Evolutionary conservation across 305 asterid species (phyloP).

Genomic region (Ruellia speciosa): DNA sequence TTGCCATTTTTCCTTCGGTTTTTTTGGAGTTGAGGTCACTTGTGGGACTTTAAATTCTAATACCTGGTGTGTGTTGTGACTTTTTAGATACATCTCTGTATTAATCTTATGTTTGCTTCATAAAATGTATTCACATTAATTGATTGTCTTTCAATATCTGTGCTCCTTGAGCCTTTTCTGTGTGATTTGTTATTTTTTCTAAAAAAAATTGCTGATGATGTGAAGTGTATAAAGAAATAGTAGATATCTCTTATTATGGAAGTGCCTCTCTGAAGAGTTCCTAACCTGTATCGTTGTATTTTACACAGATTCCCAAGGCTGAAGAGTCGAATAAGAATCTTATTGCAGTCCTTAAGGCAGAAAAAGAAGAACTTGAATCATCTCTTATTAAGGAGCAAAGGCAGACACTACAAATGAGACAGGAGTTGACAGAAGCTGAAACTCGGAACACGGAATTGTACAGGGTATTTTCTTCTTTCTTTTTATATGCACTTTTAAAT

Average conservation of each 20-base stretch:
- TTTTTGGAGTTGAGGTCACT: no score
- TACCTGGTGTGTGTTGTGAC: no score
- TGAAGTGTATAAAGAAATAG: not conserved
- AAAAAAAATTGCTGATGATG: not conserved
- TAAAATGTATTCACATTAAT: no score
- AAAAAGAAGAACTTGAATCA: constrained; percentile 68
- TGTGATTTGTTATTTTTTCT: not conserved
- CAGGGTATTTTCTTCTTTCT: constrained; percentile 46
- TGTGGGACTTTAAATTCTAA: no score
- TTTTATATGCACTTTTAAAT: constrained; percentile 1
- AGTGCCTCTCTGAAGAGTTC: not conserved
- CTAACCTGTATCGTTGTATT: not conserved
- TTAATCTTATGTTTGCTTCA: no score
- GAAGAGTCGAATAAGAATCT: constrained; percentile 56
- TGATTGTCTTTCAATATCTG: not conserved
- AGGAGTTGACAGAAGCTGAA: constrained; percentile 70
- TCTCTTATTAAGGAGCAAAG: constrained; percentile 65
- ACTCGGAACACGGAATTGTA: constrained; percentile 63
- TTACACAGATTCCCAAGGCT: constrained; percentile 43
- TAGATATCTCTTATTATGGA: not conserved
- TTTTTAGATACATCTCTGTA: no score
- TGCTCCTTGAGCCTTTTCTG: not conserved
- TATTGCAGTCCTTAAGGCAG: constrained; percentile 53
- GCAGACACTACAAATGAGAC: constrained; percentile 57
- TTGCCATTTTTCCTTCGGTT: no score